Percentiles rank a stretch among this genome's conserved stretches.
Conservation (phyloP, 352 stramenopile genomes). For the Pythium grandisporangium region DNA sequence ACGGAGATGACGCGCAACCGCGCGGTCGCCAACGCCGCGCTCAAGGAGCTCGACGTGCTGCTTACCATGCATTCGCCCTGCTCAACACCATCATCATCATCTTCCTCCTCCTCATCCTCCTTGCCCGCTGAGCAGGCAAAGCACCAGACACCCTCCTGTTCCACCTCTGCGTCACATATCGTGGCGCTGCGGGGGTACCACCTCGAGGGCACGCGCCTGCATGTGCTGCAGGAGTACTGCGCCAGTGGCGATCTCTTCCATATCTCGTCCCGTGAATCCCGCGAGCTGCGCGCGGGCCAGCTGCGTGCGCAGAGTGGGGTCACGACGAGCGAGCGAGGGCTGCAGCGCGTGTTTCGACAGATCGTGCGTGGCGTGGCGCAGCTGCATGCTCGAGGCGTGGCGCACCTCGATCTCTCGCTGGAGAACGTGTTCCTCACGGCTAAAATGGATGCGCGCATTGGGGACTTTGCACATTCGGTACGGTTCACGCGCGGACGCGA, state of each 20-base stretch:
- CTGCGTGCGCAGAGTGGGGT: conserved; percentile 11
- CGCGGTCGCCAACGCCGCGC: conserved; percentile 19
- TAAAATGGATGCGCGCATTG: conserved; percentile 66
- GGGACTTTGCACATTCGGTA: conserved; percentile 87
- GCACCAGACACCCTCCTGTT: too few species aligned
- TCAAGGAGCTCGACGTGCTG: conserved; percentile 59
- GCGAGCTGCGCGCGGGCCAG: conserved; percentile 29
- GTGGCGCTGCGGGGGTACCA: conserved; percentile 34
- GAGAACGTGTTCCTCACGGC: conserved; percentile 92
- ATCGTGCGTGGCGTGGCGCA: conserved; percentile 81
- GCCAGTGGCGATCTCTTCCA: conserved; percentile 46
- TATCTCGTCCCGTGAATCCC: conserved; percentile 35
- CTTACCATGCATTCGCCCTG: conserved; percentile 38
- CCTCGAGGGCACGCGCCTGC: conserved; percentile 42
- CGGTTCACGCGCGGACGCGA: conserved; percentile 13
- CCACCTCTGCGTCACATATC: conserved; percentile 20
- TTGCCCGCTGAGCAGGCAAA: too few species aligned
- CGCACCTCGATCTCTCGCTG: conserved; percentile 91
- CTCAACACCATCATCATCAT: conserved; percentile 1
- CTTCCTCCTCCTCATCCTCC: too few species aligned
- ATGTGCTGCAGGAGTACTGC: conserved; percentile 63
- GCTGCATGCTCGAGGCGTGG: conserved; percentile 81
- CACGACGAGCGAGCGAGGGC: conserved; percentile 26
- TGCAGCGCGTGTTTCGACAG: conserved; percentile 42
- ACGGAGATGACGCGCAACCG: conserved; percentile 27